A percentile compares a stretch with the other conserved stretches of the same genome.
Evolutionary conservation across 257 asterid genomes (phyloP).

Genomic region (Cordia subcordata): DNA sequence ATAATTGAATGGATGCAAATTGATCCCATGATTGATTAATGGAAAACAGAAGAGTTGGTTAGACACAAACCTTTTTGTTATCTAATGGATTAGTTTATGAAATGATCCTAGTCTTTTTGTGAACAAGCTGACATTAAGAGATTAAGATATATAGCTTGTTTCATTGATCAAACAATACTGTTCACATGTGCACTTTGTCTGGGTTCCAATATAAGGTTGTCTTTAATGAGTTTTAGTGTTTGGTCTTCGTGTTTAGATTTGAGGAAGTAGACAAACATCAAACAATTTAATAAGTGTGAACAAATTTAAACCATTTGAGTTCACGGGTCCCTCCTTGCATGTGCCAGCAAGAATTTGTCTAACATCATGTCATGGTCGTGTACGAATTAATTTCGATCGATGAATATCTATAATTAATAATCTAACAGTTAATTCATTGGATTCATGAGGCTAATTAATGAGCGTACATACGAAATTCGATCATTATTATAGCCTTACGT

Average conservation of each 20-base stretch:
- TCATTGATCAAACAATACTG: not conserved
- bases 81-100: too few relatives aligned
- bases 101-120: not conserved
- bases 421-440: too few relatives aligned
- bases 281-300: constrained; percentile 1
- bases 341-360: constrained; percentile 14
- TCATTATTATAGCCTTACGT: too few relatives aligned
- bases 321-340: constrained; percentile 15
- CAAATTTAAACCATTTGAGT: constrained; percentile 2
- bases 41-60: too few relatives aligned
- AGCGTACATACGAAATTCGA: too few relatives aligned
- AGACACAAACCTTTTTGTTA: too few relatives aligned
- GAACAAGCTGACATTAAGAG: constrained; percentile 10
- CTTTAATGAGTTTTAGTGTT: not conserved
- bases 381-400: not conserved
- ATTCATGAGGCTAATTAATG: too few relatives aligned
- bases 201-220: constrained; percentile 8
- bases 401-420: too few relatives aligned
- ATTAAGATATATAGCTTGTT: constrained; percentile 3
- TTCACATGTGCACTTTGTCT: constrained; percentile 20
- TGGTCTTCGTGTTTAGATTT: constrained; percentile 4
- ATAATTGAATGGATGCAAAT: too few relatives aligned
- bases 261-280: not conserved
- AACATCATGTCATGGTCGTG: constrained; percentile 6
- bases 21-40: too few relatives aligned